Evolutionary conservation across 2,329 filamentous ascomycete genomes (phyloP).

Genomic region (Fusarium staphyleae): DNA sequence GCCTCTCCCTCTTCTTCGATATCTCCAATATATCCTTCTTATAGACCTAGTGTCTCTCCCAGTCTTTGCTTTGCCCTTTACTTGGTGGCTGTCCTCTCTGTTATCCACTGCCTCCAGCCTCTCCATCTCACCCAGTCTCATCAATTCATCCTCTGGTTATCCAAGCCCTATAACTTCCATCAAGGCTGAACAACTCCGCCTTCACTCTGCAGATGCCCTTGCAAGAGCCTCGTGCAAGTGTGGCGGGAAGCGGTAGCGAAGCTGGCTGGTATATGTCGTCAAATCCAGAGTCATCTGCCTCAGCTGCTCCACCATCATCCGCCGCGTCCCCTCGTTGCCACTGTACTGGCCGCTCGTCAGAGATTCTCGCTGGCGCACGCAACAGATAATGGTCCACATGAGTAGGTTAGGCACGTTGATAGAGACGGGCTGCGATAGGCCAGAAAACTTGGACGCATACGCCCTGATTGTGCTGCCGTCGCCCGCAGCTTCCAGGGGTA

Average conservation of each 20-base stretch:
- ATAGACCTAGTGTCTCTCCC: background rate
- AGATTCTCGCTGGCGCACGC: slow-evolving; percentile 77
- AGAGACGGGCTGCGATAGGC: slow-evolving; percentile 79
- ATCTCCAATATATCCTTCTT: slow-evolving; percentile 4
- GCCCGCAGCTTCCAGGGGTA: slow-evolving; percentile 78
- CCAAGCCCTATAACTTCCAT: slow-evolving; percentile 15
- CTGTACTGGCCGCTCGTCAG: slow-evolving; percentile 76
- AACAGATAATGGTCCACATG: slow-evolving; percentile 91
- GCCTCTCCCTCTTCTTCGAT: slow-evolving; percentile 1
- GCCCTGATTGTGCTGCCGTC: slow-evolving; percentile 81
- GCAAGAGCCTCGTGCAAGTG: slow-evolving; percentile 89
- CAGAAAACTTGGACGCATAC: slow-evolving; percentile 81
- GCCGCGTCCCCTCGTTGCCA: slow-evolving; percentile 70
- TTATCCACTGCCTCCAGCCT: background rate
- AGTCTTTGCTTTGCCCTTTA: slow-evolving; percentile 2
- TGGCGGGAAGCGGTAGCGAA: slow-evolving; percentile 88
- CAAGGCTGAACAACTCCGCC: background rate
- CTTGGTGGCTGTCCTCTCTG: slow-evolving; percentile 10
- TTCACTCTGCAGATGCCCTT: slow-evolving; percentile 72
- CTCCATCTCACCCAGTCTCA: background rate
- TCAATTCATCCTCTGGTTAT: slow-evolving; percentile 4
- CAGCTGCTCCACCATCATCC: slow-evolving; percentile 72
- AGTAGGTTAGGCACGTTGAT: slow-evolving; percentile 90
- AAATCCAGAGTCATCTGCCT: slow-evolving; percentile 85
- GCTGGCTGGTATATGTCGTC: slow-evolving; percentile 91